Evolutionary conservation across 805 yeast genomes (phyloP).

Genomic region (Lipomyces sp.): DNA sequence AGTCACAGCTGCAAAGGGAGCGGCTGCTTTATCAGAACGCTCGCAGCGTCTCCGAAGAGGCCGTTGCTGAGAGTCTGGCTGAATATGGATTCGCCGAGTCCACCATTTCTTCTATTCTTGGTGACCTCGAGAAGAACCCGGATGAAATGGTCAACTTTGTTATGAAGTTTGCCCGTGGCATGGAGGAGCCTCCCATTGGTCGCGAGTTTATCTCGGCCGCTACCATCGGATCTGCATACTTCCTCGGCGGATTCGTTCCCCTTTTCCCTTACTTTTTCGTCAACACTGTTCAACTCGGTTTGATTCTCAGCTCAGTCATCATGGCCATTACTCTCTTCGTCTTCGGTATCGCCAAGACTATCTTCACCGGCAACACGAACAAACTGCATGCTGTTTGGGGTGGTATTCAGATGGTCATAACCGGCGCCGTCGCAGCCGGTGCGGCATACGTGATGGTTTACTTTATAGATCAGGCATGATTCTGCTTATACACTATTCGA

Average conservation of each 20-base stretch:
- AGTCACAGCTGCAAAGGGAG: slow-evolving; percentile 30
- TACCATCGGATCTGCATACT: slow-evolving; percentile 85
- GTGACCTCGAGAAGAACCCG: slow-evolving; percentile 76
- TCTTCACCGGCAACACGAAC: slow-evolving; percentile 60
- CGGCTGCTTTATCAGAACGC: slow-evolving; percentile 43
- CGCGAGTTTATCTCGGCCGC: slow-evolving; percentile 84
- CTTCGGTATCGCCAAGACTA: slow-evolving; percentile 83
- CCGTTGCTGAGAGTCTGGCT: slow-evolving; percentile 73
- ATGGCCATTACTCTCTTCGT: slow-evolving; percentile 83
- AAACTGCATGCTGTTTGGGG: slow-evolving; percentile 48
- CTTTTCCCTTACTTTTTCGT: slow-evolving; percentile 87
- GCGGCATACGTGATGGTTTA: slow-evolving; percentile 93
- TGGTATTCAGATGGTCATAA: slow-evolving; percentile 88
- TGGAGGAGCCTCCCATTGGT: slow-evolving; percentile 92
- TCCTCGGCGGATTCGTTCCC: slow-evolving; percentile 90
- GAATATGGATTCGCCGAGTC: slow-evolving; percentile 67
- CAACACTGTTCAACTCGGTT: slow-evolving; percentile 68
- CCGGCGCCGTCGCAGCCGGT: slow-evolving; percentile 96
- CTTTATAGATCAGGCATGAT: slow-evolving; percentile 50
- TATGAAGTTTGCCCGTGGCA: slow-evolving; percentile 77
- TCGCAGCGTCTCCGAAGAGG: slow-evolving; percentile 55
- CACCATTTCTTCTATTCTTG: slow-evolving; percentile 68
- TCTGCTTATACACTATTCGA: not conserved
- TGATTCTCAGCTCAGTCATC: slow-evolving; percentile 66
- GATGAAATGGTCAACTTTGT: slow-evolving; percentile 79